Evolutionary conservation across 2,329 filamentous ascomycete genomes (phyloP).

Genomic region (Zelopaecilomyces penicillatus): DNA sequence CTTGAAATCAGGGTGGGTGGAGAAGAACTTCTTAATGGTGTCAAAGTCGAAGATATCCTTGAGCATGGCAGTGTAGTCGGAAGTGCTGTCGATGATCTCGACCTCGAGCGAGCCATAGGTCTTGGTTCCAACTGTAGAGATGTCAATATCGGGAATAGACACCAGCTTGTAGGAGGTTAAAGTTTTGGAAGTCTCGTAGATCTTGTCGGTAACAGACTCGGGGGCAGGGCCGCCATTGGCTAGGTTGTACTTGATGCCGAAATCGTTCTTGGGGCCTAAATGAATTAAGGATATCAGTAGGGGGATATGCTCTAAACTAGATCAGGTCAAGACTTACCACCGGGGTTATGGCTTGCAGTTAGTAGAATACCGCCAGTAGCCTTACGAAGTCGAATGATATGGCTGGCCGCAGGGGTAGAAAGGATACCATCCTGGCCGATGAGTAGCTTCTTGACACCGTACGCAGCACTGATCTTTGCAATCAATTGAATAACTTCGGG

Average conservation of each 20-base stretch:
- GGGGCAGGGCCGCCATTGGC: conserved; percentile 92
- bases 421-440: conserved; percentile 95
- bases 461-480: conserved; percentile 92
- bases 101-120: conserved; percentile 84
- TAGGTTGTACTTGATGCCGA: conserved; percentile 99
- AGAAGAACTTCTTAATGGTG: conserved; percentile 90
- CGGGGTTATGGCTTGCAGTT: conserved; percentile 96
- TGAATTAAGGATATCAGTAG: not conserved
- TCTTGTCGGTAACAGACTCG: conserved; percentile 96
- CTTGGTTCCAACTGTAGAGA: conserved; percentile 71
- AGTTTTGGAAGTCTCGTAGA: conserved; percentile 84
- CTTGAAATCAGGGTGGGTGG: conserved; percentile 83
- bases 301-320: not conserved
- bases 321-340: conserved; percentile 53
- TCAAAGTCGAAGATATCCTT: conserved; percentile 99
- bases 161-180: conserved; percentile 88
- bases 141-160: conserved; percentile 79
- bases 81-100: conserved; percentile 86
- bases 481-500: conserved; percentile 94
- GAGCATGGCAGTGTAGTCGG: conserved; percentile 89
- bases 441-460: conserved; percentile 97
- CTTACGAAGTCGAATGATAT: conserved; percentile 89
- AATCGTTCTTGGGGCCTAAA: conserved; percentile 82
- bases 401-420: conserved; percentile 90
- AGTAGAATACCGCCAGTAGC: conserved; percentile 94